Evolutionary conservation across 768 basidiomycete species (phyloP).

Genomic region (Russula sp.): DNA sequence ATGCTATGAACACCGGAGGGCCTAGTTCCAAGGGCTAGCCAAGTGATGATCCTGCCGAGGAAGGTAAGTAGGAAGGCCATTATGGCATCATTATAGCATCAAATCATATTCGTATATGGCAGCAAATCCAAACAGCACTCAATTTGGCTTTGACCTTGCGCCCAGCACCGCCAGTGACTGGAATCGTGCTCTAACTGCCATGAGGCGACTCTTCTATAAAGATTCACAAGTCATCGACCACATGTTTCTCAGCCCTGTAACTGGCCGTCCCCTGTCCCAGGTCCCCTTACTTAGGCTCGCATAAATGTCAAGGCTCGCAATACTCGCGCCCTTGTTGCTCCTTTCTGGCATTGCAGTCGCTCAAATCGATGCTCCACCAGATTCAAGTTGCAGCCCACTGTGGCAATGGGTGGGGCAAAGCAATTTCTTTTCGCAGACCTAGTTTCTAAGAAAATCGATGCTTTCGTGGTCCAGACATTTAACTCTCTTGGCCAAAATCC

Average conservation of each 20-base stretch:
- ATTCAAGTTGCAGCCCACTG: neutral
- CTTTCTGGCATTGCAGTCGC: neutral
- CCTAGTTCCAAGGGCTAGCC: too few species aligned
- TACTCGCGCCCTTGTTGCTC: neutral
- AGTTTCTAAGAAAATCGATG: neutral
- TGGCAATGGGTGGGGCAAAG: constrained; percentile 3
- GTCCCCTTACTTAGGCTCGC: neutral
- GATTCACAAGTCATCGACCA: too few species aligned
- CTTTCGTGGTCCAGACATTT: neutral
- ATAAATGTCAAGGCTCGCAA: neutral
- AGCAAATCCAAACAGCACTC: too few species aligned
- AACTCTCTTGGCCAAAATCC: constrained; percentile 9
- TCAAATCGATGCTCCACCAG: constrained; percentile 3
- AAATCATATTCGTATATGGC: too few species aligned
- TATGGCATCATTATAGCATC: too few species aligned
- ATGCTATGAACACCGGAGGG: too few species aligned
- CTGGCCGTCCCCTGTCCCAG: neutral
- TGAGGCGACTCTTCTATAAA: too few species aligned
- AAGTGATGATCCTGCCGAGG: too few species aligned
- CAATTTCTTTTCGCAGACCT: neutral
- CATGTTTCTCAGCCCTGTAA: neutral
- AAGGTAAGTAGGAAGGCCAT: too few species aligned
- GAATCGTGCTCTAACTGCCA: neutral
- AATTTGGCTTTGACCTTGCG: too few species aligned
- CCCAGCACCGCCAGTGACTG: too few species aligned